These are phyloP conservation scores for Helminthosporium solani DNA, from an alignment of 2,329 filamentous ascomycete genomes.

Conservation along the genomic window DNA sequence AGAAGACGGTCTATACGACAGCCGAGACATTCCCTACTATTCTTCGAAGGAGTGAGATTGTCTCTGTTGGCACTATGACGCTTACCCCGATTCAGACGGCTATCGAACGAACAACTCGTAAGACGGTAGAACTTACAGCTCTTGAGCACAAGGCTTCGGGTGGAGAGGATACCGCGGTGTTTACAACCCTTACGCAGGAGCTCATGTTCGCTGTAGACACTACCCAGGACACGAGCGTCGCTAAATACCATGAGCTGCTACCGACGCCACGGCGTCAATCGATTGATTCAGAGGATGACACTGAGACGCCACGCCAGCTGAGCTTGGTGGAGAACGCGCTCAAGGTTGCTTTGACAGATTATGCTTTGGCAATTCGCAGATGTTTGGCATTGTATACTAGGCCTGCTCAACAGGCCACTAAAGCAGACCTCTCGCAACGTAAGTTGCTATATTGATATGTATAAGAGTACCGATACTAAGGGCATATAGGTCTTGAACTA, in stretches of 20 bases:
- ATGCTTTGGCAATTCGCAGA: conserved; percentile 83
- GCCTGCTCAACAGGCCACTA: conserved; percentile 61
- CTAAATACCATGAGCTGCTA: conserved; percentile 73
- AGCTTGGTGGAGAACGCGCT: conserved; percentile 73
- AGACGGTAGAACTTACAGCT: conserved; percentile 78
- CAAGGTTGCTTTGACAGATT: conserved; percentile 82
- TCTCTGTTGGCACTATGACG: conserved; percentile 64
- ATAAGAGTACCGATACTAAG: conserved; percentile 18
- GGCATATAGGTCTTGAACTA: conserved; percentile 45
- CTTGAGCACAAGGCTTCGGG: conserved; percentile 74
- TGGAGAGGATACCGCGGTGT: conserved; percentile 66
- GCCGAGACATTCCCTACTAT: conserved; percentile 90
- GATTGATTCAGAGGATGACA: conserved; percentile 37
- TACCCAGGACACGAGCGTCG: conserved; percentile 72
- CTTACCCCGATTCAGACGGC: conserved; percentile 81
- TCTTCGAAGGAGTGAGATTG: conserved; percentile 80
- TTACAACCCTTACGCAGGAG: conserved; percentile 70
- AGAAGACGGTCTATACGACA: conserved; percentile 82
- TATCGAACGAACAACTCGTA: conserved; percentile 83
- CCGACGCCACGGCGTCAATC: conserved; percentile 50
- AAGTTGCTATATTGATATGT: conserved; percentile 42
- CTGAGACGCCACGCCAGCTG: conserved; percentile 47
- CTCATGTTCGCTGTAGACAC: conserved; percentile 75
- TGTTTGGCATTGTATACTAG: conserved; percentile 70
- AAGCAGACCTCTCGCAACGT: conserved; percentile 64